Evolutionary conservation across 2,329 filamentous ascomycete species (phyloP).

Genomic region (Penicillium sp.): DNA sequence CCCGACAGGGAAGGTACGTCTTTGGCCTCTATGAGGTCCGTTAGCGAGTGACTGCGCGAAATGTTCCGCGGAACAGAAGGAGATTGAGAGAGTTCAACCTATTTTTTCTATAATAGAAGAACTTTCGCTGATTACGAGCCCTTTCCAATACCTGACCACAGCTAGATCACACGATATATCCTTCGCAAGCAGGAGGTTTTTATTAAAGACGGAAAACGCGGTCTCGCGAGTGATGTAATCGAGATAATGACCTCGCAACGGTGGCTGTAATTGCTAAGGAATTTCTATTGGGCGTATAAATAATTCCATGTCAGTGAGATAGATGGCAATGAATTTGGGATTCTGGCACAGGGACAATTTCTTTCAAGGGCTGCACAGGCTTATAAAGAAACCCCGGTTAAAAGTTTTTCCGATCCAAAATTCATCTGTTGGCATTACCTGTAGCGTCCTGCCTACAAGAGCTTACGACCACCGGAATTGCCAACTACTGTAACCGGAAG

Average conservation of each 20-base stretch:
- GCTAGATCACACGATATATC: constrained; percentile 8
- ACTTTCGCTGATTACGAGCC: constrained; percentile 10
- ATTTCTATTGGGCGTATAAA: background rate
- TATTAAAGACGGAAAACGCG: constrained; percentile 2
- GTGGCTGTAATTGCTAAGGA: constrained; percentile 4
- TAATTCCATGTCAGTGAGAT: background rate
- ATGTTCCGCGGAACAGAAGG: background rate
- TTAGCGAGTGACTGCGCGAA: too few species aligned
- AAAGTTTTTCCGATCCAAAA: background rate
- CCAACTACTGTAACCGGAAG: too few species aligned
- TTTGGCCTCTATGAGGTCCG: too few species aligned
- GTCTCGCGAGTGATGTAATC: constrained; percentile 5
- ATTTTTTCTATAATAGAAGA: constrained; percentile 8
- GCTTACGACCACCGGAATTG: too few species aligned
- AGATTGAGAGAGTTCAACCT: constrained; percentile 4
- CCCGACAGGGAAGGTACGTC: too few species aligned
- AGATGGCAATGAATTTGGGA: background rate
- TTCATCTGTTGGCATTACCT: background rate
- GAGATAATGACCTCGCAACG: constrained; percentile 10
- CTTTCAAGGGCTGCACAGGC: background rate
- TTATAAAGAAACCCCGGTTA: background rate
- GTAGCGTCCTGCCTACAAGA: background rate
- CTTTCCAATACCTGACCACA: constrained; percentile 3
- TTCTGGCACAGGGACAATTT: background rate
- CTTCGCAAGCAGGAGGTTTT: background rate